Base-by-base conservation (phyloP, 805 yeast species). In the Teunomyces panamensis region DNA sequence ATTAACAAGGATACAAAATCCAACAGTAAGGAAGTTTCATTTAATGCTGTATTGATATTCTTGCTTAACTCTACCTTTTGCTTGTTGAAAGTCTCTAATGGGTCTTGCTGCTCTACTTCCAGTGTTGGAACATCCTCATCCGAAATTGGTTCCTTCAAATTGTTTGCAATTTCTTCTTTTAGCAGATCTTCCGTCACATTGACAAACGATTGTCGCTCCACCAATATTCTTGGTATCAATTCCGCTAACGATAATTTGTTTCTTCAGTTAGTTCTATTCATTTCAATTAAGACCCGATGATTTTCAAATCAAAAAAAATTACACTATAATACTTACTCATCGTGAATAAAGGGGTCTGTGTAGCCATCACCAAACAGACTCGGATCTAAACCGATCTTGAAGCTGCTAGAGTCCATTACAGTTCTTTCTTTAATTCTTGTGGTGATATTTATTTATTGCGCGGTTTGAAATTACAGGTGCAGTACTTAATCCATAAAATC, bases 1-100 rank as follows among this genome's bases (percentile, higher is more conserved):
- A 92, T 77, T 49, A 94, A 69, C 50, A 92, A 73, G 1, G 97
- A 89, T 1, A 92, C 85, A 53, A 91, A 87, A 60, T 92, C 99
- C 48, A 91, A 70, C 1, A 96, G 84, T 33, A 94, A 66, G 0
- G 97, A 90, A 0, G 96, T 83, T 60, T 94, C 97, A 62, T 92
- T 94, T 55, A 88, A 71, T 1, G 98, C 96, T 0, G 81, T 64
- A 46, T 80, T 77, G 28, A 87, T 73, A 37, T 74, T 70, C 13
- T 69, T 72, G 11, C 83, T 56, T 36, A 85, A 73, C 49, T 81
- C 80, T n/a, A 68, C 60, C 58, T 82, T 82, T 13, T 79, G 73
- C 39, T 69, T 71, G 42, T 69, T 64, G 56, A 83, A 83, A 8
- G 69, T 68, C 39, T 72, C 77, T 13, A 54, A 56, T 6, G 71